phyloP scores from a whole-genome alignment of 176 grass and related monocot species.

The Oryza rufipogon region DNA sequence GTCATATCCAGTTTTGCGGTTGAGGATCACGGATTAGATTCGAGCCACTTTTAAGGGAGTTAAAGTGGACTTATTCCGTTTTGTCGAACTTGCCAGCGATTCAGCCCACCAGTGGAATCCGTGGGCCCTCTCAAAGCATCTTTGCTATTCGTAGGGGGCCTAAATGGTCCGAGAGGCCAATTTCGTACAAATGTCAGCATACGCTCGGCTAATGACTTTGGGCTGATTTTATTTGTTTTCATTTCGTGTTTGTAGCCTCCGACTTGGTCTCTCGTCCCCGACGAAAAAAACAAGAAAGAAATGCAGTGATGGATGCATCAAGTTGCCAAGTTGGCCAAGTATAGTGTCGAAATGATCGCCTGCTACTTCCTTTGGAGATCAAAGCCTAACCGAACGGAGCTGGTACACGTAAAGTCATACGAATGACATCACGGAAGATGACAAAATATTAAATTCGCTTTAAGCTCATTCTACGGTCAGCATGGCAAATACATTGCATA shows the following conservation, averaged over 20 bases:
- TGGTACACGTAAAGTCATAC: background rate
- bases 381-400: background rate
- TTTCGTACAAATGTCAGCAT: background rate
- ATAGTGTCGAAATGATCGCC: background rate
- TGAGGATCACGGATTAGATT: too few species aligned
- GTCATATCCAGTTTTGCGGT: too few species aligned
- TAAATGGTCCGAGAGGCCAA: background rate
- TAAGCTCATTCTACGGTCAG: background rate
- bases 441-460: background rate
- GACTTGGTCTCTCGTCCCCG: background rate
- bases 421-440: background rate
- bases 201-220: background rate
- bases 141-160: background rate
- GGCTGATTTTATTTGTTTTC: too few species aligned
- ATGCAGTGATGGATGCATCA: background rate
- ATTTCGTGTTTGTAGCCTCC: background rate
- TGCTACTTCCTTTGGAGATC: background rate
- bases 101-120: too few species aligned
- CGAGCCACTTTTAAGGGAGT: too few species aligned
- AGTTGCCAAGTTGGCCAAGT: background rate
- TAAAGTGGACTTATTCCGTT: too few species aligned
- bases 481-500: background rate
- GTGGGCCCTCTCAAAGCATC: background rate
- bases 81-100: too few species aligned
- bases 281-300: background rate